Conservation (phyloP, 371 early-diverging fungal genomes). For the Mortierella sp. region DNA sequence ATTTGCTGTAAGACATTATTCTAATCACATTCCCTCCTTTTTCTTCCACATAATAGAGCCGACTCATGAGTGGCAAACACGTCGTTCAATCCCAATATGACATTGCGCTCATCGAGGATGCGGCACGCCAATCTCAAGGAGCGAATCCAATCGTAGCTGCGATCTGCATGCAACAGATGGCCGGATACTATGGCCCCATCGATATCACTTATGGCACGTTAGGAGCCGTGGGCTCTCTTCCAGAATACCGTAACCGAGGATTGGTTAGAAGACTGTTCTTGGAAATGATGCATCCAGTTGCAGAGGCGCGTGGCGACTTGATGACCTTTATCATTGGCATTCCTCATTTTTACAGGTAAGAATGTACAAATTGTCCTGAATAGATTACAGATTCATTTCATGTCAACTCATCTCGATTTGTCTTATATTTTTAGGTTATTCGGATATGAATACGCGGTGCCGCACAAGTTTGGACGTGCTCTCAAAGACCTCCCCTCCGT, state of each 20-base stretch:
- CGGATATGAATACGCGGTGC: conserved; percentile 41
- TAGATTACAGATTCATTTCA: background rate
- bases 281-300: conserved; percentile 47
- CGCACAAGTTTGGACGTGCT: background rate
- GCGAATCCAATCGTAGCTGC: conserved; percentile 26
- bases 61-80: conserved; percentile 24
- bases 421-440: conserved; percentile 16
- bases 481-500: conserved; percentile 5
- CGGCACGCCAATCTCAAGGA: background rate
- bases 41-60: background rate
- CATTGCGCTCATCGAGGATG: conserved; percentile 39
- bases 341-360: conserved; percentile 46
- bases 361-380: background rate
- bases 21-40: background rate
- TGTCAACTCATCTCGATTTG: background rate
- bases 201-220: conserved; percentile 7
- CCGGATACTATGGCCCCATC: conserved; percentile 22
- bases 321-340: conserved; percentile 33
- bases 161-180: conserved; percentile 8
- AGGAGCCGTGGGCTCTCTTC: conserved; percentile 11
- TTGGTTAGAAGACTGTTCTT: conserved; percentile 28
- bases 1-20: background rate
- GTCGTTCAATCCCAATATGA: conserved; percentile 28
- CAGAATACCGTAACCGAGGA: conserved; percentile 32
- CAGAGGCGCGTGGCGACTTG: conserved; percentile 37